Evolutionary conservation across 2,329 filamentous ascomycete genomes (phyloP).

Genomic region (Septoria linicola): DNA sequence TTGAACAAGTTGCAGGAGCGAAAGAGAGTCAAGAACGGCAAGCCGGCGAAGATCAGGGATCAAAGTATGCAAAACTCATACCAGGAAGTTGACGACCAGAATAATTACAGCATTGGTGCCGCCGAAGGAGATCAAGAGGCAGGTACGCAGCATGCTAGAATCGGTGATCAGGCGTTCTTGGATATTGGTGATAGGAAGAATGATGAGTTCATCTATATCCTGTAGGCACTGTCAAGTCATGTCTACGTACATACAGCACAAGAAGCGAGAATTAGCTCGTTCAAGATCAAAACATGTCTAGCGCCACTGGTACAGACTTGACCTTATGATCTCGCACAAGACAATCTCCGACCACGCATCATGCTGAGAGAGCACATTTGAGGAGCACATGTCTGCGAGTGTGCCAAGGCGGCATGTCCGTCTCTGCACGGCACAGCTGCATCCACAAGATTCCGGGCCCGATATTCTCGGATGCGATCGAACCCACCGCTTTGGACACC

Average conservation of each 20-base stretch:
- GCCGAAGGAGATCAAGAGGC: constrained; percentile 30
- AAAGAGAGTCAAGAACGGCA: constrained; percentile 59
- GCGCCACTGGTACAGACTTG: too few relatives aligned
- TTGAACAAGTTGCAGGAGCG: constrained; percentile 59
- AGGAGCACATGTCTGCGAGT: neutral
- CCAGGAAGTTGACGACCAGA: constrained; percentile 34
- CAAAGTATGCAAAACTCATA: constrained; percentile 60
- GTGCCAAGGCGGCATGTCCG: neutral
- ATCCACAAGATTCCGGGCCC: neutral
- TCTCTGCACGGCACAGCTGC: neutral
- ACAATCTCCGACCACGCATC: neutral
- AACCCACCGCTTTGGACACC: neutral
- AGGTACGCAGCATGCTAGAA: constrained; percentile 26
- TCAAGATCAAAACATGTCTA: too few relatives aligned
- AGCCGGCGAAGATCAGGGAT: constrained; percentile 59
- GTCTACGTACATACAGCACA: neutral
- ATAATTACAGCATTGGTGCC: constrained; percentile 26
- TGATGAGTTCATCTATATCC: constrained; percentile 23
- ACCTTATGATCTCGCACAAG: too few relatives aligned
- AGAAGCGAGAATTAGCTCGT: neutral
- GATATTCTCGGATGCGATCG: neutral
- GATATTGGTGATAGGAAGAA: constrained; percentile 58
- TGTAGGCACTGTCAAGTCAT: neutral
- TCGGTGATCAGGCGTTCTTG: constrained; percentile 55
- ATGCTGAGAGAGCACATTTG: neutral